Percentiles rank a stretch among this genome's conserved stretches.
These are phyloP conservation scores for Amauroascus verrucosus DNA, from an alignment of 2,329 filamentous ascomycete genomes.

Conservation along the genomic window DNA sequence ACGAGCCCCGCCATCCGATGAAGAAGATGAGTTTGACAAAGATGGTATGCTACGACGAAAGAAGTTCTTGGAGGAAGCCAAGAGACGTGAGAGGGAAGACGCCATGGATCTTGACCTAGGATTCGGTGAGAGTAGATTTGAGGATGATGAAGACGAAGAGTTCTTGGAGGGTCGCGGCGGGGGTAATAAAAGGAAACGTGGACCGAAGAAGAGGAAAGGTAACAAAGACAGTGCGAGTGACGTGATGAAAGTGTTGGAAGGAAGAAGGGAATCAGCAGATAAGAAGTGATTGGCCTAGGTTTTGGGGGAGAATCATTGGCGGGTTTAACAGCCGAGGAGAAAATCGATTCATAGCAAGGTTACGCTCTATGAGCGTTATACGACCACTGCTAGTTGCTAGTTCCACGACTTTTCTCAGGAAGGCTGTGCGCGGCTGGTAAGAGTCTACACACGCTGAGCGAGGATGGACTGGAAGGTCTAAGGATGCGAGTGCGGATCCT, in stretches of 20 bases:
- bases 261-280: constrained; percentile 38
- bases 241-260: constrained; percentile 68
- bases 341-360: background rate
- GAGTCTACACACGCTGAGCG: no score
- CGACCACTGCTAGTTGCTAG: no score
- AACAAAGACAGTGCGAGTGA: constrained; percentile 60
- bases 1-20: constrained; percentile 34
- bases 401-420: no score
- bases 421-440: no score
- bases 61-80: constrained; percentile 58
- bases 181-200: constrained; percentile 43
- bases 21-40: constrained; percentile 40
- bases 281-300: background rate
- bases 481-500: no score
- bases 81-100: constrained; percentile 57
- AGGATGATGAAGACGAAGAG: constrained; percentile 68
- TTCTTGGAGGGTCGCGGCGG: constrained; percentile 36
- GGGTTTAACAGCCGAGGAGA: background rate
- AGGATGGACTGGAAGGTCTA: no score
- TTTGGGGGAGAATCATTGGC: background rate
- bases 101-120: constrained; percentile 88
- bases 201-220: constrained; percentile 44
- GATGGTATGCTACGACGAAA: constrained; percentile 59
- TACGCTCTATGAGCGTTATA: no score
- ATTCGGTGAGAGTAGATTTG: constrained; percentile 78